Evolutionary conservation across 2,329 filamentous ascomycete genomes (phyloP), one percentile per base, ranked within the genome.

Genomic region (Hypomyces rosellus): DNA sequence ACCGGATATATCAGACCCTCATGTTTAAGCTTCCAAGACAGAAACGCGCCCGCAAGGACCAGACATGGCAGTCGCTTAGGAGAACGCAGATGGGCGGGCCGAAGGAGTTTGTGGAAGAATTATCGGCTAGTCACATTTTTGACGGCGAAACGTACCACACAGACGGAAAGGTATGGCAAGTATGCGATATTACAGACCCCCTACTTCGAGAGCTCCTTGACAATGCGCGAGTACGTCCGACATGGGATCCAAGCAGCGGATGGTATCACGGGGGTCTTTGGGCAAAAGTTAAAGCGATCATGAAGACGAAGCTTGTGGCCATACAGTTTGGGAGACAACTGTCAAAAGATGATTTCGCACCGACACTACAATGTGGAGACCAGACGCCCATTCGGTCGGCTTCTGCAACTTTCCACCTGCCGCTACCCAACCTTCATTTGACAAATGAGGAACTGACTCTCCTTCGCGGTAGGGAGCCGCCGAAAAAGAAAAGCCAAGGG

Each of bases 161-260:
- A 1, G 90, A 96, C 61, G 90, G 90, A 37, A 93, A 93, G 61
- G 85, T 93, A 45, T 99, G 90, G 86, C 93, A 97, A 73, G 80
- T 95, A 22, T 95, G 90, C 70, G 93, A 99, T 65, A 85, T 97
- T 49, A 86, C 82, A 0, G 92, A 97, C 60, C 88, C 89, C 0
- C 63, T 91, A 1, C 74, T 97, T 1, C 71, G 74, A 1, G 67
- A 74, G 11, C 71, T 96, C 3, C 75, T 96, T 37, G 77, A 83
- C 16, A 78, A 81, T 0, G 74, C 83, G 0, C 74, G 81, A 5
- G 69, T 86, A 18, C 77, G 83, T 4, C 63, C 71, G 0, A 70
- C 72, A 9, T 87, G 81, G 66, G 82, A 87, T 56, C 66, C 73
- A 5, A 76, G 76, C 41, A 88, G 89, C 59, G 92, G 92, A 1